phyloP scores from a whole-genome alignment of 805 yeast genomes.

The Metschnikowia anglica region DNA sequence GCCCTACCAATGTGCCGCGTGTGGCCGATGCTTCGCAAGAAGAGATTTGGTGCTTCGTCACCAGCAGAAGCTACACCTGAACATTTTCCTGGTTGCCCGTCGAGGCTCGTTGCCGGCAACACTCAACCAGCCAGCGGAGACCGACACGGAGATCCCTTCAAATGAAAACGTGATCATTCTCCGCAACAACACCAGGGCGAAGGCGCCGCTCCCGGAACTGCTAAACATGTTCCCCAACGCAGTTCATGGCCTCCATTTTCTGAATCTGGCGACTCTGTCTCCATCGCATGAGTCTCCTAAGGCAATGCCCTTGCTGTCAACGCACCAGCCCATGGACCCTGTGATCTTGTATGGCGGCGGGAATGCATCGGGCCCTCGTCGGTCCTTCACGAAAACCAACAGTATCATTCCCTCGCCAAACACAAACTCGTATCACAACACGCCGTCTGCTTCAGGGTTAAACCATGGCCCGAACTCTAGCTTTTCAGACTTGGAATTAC shows the following conservation, averaged over 20 bases:
- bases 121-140: slow-evolving; percentile 9
- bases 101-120: slow-evolving; percentile 19
- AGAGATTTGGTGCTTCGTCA: slow-evolving; percentile 86
- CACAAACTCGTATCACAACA: slow-evolving; percentile 26
- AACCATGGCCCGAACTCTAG: slow-evolving; percentile 3
- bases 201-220: slow-evolving; percentile 44
- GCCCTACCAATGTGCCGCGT: slow-evolving; percentile 93
- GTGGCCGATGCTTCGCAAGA: slow-evolving; percentile 94
- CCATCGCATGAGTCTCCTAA: slow-evolving; percentile 10
- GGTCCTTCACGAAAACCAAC: neutral
- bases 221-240: slow-evolving; percentile 1
- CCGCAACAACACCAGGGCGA: slow-evolving; percentile 50
- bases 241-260: neutral
- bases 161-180: slow-evolving; percentile 54
- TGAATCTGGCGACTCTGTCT: slow-evolving; percentile 17
- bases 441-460: slow-evolving; percentile 22
- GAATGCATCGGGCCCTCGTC: neutral
- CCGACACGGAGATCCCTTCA: slow-evolving; percentile 17
- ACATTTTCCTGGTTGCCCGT: slow-evolving; percentile 18
- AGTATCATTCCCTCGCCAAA: slow-evolving; percentile 28
- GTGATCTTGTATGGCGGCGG: neutral
- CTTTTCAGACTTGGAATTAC: slow-evolving; percentile 14
- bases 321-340: neutral
- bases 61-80: slow-evolving; percentile 81
- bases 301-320: neutral